A percentile compares a stretch with the other conserved stretches of the same genome.
Evolutionary conservation across 2,329 filamentous ascomycete genomes (phyloP).

Genomic region (Fusarium circinatum): DNA sequence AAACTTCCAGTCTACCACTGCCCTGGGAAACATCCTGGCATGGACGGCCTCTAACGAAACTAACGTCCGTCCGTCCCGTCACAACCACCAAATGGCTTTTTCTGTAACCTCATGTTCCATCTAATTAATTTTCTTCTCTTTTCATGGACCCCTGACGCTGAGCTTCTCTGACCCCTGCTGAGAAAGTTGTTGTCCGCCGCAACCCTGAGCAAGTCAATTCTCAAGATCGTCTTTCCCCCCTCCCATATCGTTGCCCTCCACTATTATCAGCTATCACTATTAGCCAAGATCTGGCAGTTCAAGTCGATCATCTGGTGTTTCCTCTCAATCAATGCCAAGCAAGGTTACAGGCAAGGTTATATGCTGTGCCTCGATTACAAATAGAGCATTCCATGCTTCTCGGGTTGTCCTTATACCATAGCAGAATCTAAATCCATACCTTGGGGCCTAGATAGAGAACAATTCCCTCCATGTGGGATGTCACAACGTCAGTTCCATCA

Average conservation of each 20-base stretch:
- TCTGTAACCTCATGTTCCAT: slow-evolving; percentile 5
- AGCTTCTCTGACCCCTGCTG: slow-evolving; percentile 12
- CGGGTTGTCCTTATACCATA: neutral
- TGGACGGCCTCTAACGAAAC: slow-evolving; percentile 1
- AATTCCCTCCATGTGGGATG: slow-evolving; percentile 26
- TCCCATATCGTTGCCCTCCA: slow-evolving; percentile 23
- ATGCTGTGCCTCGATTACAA: neutral
- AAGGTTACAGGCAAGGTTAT: neutral
- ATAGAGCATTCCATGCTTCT: neutral
- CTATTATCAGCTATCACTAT: slow-evolving; percentile 16
- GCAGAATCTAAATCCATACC: neutral
- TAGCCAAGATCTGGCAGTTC: slow-evolving; percentile 28
- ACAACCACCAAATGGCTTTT: slow-evolving; percentile 11
- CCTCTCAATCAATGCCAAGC: slow-evolving; percentile 2
- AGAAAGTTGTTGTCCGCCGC: slow-evolving; percentile 11
- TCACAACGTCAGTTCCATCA: slow-evolving; percentile 35
- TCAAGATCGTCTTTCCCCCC: slow-evolving; percentile 18
- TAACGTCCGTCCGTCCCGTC: neutral
- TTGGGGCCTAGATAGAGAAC: neutral
- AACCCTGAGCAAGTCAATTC: slow-evolving; percentile 27
- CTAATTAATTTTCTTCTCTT: slow-evolving; percentile 4
- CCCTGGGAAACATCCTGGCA: slow-evolving; percentile 19
- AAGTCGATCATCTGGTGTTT: slow-evolving; percentile 37
- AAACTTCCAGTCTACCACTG: slow-evolving; percentile 1
- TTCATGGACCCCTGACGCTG: slow-evolving; percentile 9